Evolutionary conservation across 441 rosid species (phyloP).

Genomic region (Flueggea neowawraea): DNA sequence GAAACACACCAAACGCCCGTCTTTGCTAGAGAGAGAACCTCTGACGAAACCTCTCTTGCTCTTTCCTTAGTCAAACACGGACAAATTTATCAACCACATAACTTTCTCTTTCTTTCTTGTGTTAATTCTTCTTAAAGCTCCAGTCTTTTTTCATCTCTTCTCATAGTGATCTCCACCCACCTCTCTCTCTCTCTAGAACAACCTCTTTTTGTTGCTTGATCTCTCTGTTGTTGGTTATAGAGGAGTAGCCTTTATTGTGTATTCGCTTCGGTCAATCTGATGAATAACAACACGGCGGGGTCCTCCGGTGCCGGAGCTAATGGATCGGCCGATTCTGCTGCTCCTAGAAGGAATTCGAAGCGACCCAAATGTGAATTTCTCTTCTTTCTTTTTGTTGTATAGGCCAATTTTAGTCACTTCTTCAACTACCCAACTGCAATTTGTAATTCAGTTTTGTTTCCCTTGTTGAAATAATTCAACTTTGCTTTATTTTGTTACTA

Average conservation of each 20-base stretch:
- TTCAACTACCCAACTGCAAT: neutral
- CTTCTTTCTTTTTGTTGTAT: neutral
- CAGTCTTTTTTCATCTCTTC: neutral
- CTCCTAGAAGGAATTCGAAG: conserved; percentile 62
- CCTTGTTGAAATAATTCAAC: neutral
- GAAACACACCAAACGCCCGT: no score
- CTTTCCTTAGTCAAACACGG: no score
- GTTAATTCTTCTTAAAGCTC: neutral
- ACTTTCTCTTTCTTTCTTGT: neutral
- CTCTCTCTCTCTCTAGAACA: neutral
- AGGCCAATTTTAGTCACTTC: neutral
- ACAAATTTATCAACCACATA: neutral
- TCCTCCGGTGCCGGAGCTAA: conserved; percentile 50
- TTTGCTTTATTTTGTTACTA: neutral
- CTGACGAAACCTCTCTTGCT: no score
- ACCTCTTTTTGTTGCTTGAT: neutral
- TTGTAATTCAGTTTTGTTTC: neutral
- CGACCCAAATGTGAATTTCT: conserved; percentile 66
- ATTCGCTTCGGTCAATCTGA: conserved; percentile 2
- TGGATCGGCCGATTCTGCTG: conserved; percentile 69
- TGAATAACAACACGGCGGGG: conserved; percentile 59
- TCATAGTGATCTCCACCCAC: neutral
- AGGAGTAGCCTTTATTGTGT: neutral
- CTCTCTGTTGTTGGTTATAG: neutral
- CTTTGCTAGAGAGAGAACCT: no score